These are phyloP conservation scores for Xylaria sp. DNA, from an alignment of 2,329 filamentous ascomycete species.

Conservation along the genomic window DNA sequence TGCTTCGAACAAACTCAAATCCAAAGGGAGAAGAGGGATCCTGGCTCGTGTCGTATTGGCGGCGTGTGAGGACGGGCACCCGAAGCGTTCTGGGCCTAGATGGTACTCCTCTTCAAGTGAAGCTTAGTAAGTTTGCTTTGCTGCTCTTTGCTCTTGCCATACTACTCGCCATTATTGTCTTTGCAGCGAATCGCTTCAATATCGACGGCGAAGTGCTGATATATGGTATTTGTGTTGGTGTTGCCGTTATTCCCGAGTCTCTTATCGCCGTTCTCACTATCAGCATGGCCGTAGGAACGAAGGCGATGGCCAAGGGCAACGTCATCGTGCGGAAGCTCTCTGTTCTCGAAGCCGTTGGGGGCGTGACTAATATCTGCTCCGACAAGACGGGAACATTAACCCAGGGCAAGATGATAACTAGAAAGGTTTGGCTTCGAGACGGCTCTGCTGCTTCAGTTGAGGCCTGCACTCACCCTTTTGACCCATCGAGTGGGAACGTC, in stretches of 20 bases:
- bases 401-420: slow-evolving; percentile 73
- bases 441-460: slow-evolving; percentile 64
- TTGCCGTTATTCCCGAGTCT: slow-evolving; percentile 65
- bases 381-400: slow-evolving; percentile 77
- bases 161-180: slow-evolving; percentile 70
- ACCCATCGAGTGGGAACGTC: slow-evolving; percentile 68
- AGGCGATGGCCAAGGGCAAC: slow-evolving; percentile 65
- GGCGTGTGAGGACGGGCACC: slow-evolving; percentile 55
- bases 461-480: slow-evolving; percentile 67
- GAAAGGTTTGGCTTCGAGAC: slow-evolving; percentile 69
- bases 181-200: slow-evolving; percentile 66
- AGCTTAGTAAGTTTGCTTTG: slow-evolving; percentile 86
- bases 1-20: slow-evolving; percentile 69
- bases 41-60: slow-evolving; percentile 56
- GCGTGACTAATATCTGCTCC: slow-evolving; percentile 76
- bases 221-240: slow-evolving; percentile 61
- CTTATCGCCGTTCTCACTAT: slow-evolving; percentile 73
- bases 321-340: slow-evolving; percentile 70
- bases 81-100: slow-evolving; percentile 71
- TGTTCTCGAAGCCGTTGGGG: slow-evolving; percentile 73
- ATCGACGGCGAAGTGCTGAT: slow-evolving; percentile 68
- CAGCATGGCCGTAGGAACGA: slow-evolving; percentile 68
- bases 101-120: slow-evolving; percentile 86
- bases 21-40: slow-evolving; percentile 61
- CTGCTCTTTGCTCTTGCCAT: slow-evolving; percentile 79